Evolutionary conservation across 768 basidiomycete species (phyloP).

Genomic region (Mycena vitilis): DNA sequence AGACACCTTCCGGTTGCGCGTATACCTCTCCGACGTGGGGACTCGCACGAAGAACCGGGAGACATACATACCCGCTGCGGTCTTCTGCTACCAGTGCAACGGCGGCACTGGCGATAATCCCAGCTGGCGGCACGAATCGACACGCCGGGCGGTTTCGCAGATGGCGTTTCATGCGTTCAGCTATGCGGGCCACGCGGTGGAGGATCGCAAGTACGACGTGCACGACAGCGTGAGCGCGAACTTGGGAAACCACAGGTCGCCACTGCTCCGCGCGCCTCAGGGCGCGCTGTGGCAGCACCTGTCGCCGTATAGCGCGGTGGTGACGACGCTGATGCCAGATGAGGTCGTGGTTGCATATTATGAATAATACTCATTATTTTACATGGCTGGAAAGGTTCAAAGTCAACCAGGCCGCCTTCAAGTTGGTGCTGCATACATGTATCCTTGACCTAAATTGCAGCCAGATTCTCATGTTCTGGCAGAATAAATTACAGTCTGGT

Average conservation of each 20-base stretch:
- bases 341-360: not conserved
- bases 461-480: no score
- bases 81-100: not conserved
- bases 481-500: no score
- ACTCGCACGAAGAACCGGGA: not conserved
- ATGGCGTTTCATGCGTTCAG: not conserved
- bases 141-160: not conserved
- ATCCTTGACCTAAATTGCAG: no score
- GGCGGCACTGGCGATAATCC: not conserved
- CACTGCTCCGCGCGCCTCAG: no score
- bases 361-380: no score
- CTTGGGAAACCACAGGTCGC: not conserved
- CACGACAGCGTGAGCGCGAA: not conserved
- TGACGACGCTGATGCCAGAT: not conserved
- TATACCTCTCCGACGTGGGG: not conserved
- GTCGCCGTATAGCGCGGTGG: not conserved
- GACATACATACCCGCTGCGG: not conserved
- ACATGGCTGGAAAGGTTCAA: no score
- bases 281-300: not conserved
- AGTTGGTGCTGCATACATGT: no score
- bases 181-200: conserved; percentile 2
- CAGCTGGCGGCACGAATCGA: not conserved
- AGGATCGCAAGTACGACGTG: not conserved
- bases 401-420: no score
- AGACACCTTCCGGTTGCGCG: not conserved